Evolutionary conservation across 2,329 filamentous ascomycete genomes (phyloP), one percentile per base, ranked within the genome.

Genomic region (Trichoderma hamatum): DNA sequence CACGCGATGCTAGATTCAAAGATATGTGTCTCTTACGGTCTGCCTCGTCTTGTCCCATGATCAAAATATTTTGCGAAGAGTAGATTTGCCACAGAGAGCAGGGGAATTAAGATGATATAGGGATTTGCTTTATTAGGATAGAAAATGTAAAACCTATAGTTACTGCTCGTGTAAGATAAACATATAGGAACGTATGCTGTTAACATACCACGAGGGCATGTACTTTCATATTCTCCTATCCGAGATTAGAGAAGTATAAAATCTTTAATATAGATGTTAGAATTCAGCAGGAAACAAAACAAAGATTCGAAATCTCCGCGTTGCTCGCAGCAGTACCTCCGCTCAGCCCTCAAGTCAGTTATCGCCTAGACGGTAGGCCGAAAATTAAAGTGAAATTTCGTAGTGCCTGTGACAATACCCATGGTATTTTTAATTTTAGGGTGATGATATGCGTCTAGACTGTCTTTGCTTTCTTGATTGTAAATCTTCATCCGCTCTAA

Each of bases 401-500:
- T 34, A 2, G 58, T 28, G 0, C 82, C 82, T 0, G 78, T 81
- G 1, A 80, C 77, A 3, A 82, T 75, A 0, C 77, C 75, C 43
- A 78, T 76, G 0, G 81, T 83, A 67, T 84, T 84, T 26, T 71
- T 67, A 14, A 80, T 72, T 56, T 76, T 70, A 1, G 77, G 70
- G 13, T 75, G 72, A 59, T 81, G 79, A 21, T 81, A 83, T 0
- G 19, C 46, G 0, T 70, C 73, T 4, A 84, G 70, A 30, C 72
- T 69, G 2, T 71, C n/a, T 5, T 79, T 72, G 67, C 74, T 74
- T 13, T 78, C 76, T 0, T 63, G 39, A 0, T 75, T 74, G 0
- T 81, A 80, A 19, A 86, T 77, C 0, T 75, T 46, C 1, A 85
- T 71, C 66, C 81, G 82, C n/a, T 80, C 75, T 10, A 86, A 72